phyloP scores from a whole-genome alignment of 2,329 filamentous ascomycete genomes.

The Colletotrichum sp. region DNA sequence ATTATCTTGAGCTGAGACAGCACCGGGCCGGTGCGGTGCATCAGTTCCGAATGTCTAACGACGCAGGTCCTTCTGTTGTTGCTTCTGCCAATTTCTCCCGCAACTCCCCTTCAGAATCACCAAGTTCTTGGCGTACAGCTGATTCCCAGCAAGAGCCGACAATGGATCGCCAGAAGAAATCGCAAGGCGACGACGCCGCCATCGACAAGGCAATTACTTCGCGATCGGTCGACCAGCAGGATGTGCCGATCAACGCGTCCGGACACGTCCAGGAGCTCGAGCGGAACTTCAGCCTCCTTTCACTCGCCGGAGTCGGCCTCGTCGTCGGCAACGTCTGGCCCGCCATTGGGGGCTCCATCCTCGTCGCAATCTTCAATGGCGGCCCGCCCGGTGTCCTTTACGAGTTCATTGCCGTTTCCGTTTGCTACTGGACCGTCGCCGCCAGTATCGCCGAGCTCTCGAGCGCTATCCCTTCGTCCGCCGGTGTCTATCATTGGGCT shows the following conservation, averaged over 20 bases:
- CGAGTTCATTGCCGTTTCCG: slow-evolving; percentile 56
- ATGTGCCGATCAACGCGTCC: slow-evolving; percentile 37
- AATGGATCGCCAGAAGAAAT: slow-evolving; percentile 1
- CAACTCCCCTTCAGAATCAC: background rate
- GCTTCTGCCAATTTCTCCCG: background rate
- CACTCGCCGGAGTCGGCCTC: slow-evolving; percentile 44
- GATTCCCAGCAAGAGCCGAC: background rate
- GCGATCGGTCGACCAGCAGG: background rate
- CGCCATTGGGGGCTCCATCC: slow-evolving; percentile 47
- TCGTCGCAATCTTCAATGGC: slow-evolving; percentile 63
- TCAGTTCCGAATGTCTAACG: background rate
- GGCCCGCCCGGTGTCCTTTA: slow-evolving; percentile 67
- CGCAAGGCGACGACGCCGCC: background rate
- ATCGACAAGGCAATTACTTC: background rate
- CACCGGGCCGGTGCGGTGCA: slow-evolving; percentile 4
- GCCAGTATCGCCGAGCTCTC: slow-evolving; percentile 66
- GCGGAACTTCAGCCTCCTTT: slow-evolving; percentile 44
- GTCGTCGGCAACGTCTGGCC: slow-evolving; percentile 49
- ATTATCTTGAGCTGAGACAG: background rate
- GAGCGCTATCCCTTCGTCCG: slow-evolving; percentile 65
- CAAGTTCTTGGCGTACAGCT: background rate
- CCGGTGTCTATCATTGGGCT: slow-evolving; percentile 67
- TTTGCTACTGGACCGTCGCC: slow-evolving; percentile 63
- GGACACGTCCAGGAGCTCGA: slow-evolving; percentile 45
- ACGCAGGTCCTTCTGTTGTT: background rate